A percentile compares a stretch with the other conserved stretches of the same genome.
These are phyloP conservation scores for Leishmania amazonensis DNA, from an alignment of 208 protist species.

Conservation along the genomic window DNA sequence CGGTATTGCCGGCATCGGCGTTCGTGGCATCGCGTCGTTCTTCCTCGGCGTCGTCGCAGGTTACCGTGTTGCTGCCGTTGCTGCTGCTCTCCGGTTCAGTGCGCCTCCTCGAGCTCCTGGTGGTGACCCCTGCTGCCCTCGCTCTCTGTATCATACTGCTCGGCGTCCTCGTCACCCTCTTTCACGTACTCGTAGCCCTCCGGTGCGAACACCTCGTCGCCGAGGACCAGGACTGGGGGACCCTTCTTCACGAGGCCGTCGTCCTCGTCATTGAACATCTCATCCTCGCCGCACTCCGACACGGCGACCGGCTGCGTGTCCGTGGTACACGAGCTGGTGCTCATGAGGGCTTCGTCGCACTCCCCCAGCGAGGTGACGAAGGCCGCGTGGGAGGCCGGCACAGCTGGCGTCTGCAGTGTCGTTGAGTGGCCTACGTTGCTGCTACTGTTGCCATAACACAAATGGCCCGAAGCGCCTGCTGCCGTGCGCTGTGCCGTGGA, in stretches of 20 bases:
- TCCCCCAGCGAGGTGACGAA: background rate
- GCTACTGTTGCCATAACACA: background rate
- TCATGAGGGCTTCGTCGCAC: background rate
- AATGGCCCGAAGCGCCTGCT: background rate
- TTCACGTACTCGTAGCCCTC: slow-evolving; percentile 20
- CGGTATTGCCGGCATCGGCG: background rate
- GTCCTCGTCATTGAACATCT: slow-evolving; percentile 25
- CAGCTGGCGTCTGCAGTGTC: background rate
- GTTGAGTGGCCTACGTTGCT: background rate
- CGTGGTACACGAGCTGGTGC: slow-evolving; percentile 28
- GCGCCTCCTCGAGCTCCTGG: background rate
- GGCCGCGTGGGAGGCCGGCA: background rate
- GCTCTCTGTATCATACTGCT: background rate
- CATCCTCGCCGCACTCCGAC: slow-evolving; percentile 39
- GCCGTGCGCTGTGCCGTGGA: background rate
- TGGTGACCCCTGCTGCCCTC: background rate
- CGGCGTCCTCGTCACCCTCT: slow-evolving; percentile 26
- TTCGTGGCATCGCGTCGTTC: background rate
- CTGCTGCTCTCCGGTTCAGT: background rate
- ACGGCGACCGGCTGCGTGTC: slow-evolving; percentile 52
- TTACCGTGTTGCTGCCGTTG: slow-evolving; percentile 1
- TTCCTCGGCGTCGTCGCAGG: slow-evolving; percentile 9
- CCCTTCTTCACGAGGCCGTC: slow-evolving; percentile 44
- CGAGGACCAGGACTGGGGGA: slow-evolving; percentile 35
- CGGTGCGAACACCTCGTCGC: slow-evolving; percentile 37